These are phyloP conservation scores for Cucurbita pepo DNA, from an alignment of 306 rosid genomes.

Conservation along the genomic window DNA sequence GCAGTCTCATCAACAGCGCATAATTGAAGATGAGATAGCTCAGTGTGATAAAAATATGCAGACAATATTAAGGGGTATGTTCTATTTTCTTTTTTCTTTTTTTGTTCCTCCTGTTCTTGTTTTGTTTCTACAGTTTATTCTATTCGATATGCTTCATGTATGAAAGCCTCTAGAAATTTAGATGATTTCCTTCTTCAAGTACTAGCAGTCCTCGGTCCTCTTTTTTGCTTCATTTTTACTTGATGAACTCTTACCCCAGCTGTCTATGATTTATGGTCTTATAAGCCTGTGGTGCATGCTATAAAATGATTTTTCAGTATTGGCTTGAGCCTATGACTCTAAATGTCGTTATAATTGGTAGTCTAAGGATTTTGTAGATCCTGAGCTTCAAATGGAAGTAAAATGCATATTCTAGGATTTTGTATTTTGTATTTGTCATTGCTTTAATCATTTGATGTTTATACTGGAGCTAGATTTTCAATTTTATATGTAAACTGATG, in stretches of 20 bases:
- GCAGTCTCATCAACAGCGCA: slow-evolving; percentile 56
- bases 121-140: not conserved
- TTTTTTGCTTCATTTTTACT: not conserved
- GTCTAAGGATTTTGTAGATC: not conserved
- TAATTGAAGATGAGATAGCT: slow-evolving; percentile 53
- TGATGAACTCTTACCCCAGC: not conserved
- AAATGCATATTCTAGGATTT: not conserved
- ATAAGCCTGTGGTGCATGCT: not conserved
- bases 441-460: not conserved
- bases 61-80: slow-evolving; percentile 41
- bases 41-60: slow-evolving; percentile 38
- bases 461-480: not conserved
- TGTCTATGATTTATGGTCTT: not conserved
- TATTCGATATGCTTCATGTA: not conserved
- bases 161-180: not conserved
- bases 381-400: not conserved
- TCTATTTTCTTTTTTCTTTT: not conserved
- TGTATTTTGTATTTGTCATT: not conserved
- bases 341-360: not conserved
- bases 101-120: not conserved
- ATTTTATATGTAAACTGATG: not conserved
- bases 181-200: not conserved
- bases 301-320: not conserved
- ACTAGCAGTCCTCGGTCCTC: not conserved
- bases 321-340: not conserved